Percentiles rank a stretch among this genome's conserved stretches.
Evolutionary conservation across 371 early-diverging fungal genomes (phyloP).

Genomic region (Mortierella sp.): DNA sequence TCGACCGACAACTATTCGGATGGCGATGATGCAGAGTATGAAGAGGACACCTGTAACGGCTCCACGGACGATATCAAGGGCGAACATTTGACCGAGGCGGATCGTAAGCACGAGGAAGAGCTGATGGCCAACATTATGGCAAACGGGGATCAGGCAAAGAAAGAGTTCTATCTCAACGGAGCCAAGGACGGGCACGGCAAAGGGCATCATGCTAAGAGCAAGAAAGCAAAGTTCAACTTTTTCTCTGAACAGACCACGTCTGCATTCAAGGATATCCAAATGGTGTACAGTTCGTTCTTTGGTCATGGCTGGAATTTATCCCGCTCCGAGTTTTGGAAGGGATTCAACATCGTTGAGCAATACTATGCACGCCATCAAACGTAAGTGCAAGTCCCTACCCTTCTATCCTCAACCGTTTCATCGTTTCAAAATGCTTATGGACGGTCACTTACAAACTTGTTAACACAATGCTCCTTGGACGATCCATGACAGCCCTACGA

Average conservation of each 20-base stretch:
- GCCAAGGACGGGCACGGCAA: neutral
- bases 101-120: constrained; percentile 41
- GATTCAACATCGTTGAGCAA: constrained; percentile 44
- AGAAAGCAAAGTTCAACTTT: constrained; percentile 33
- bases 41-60: neutral
- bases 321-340: constrained; percentile 40
- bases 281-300: constrained; percentile 53
- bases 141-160: constrained; percentile 36
- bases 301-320: constrained; percentile 52
- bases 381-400: constrained; percentile 38
- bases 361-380: constrained; percentile 41
- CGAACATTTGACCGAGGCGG: constrained; percentile 34
- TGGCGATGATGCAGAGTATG: constrained; percentile 19
- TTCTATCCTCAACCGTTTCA: no score
- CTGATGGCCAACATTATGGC: constrained; percentile 50
- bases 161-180: constrained; percentile 33
- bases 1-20: constrained; percentile 10
- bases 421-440: no score
- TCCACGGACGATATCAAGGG: constrained; percentile 24
- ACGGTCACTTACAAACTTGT: no score
- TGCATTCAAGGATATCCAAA: constrained; percentile 50
- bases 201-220: constrained; percentile 18
- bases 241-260: constrained; percentile 48
- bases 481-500: constrained; percentile 24
- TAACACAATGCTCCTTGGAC: no score